These are phyloP conservation scores for Emmonsiellopsis sp. DNA, from an alignment of 2,329 filamentous ascomycete species.

Conservation along the genomic window DNA sequence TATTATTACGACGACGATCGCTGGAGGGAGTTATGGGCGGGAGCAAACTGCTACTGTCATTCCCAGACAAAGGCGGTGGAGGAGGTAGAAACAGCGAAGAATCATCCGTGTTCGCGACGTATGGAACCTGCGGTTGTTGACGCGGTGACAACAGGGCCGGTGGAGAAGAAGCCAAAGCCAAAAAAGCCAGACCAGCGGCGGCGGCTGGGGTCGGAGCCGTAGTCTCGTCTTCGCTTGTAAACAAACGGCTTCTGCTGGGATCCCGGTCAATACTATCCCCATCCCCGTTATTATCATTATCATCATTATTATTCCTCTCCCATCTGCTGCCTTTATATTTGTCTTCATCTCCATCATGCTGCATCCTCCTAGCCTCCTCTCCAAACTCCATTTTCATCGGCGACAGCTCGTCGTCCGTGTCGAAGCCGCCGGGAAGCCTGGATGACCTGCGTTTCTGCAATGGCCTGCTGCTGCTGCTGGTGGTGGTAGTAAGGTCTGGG, in stretches of 20 bases:
- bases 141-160: neutral
- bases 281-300: neutral
- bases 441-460: neutral
- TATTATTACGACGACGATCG: too few relatives aligned
- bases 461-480: too few relatives aligned
- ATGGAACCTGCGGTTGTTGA: neutral
- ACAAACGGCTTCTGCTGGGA: too few relatives aligned
- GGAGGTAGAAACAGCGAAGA: neutral
- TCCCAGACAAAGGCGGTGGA: neutral
- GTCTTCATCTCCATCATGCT: neutral
- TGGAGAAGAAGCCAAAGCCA: neutral
- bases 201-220: too few relatives aligned
- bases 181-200: too few relatives aligned
- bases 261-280: too few relatives aligned
- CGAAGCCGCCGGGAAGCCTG: conserved; percentile 1
- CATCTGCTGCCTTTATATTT: neutral
- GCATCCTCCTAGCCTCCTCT: neutral
- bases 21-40: too few relatives aligned
- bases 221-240: too few relatives aligned
- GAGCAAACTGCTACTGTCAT: too few relatives aligned
- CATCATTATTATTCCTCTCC: neutral
- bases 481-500: neutral
- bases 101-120: neutral
- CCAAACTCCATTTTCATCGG: conserved; percentile 3
- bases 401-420: conserved; percentile 1